A percentile compares a stretch with the other conserved stretches of the same genome.
Conservation (phyloP, 2,329 filamentous ascomycete species). For the Fusarium illudens region DNA sequence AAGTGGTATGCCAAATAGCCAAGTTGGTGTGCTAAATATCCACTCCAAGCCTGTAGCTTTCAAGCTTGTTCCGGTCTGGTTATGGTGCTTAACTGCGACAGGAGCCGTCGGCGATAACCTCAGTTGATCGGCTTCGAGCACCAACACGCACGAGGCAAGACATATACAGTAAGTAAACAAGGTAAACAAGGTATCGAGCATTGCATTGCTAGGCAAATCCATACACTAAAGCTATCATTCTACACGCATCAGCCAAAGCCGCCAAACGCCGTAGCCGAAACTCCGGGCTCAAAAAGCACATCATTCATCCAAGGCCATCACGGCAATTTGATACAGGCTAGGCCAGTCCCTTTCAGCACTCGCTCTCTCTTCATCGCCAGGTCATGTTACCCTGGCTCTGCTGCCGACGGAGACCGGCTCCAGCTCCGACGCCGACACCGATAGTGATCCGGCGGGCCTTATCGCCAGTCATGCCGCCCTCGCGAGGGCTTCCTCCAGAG, state of each 20-base stretch:
- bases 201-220: background rate
- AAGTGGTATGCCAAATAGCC: too few species aligned
- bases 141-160: background rate
- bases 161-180: background rate
- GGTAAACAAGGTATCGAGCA: background rate
- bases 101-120: background rate
- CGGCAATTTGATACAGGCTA: constrained; percentile 24
- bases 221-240: constrained; percentile 34
- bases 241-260: constrained; percentile 20
- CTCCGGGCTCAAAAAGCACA: constrained; percentile 39
- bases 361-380: constrained; percentile 41
- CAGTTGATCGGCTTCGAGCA: background rate
- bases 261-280: constrained; percentile 36
- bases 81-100: too few species aligned
- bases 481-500: constrained; percentile 37
- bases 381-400: constrained; percentile 43
- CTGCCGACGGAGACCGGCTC: constrained; percentile 42
- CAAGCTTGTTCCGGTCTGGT: too few species aligned
- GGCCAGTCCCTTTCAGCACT: background rate
- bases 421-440: constrained; percentile 41
- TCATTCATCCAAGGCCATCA: constrained; percentile 33
- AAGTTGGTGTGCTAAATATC: too few species aligned
- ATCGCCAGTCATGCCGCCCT: constrained; percentile 33
- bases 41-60: too few species aligned
- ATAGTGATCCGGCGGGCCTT: constrained; percentile 51